Evolutionary conservation across 78 protist genomes (phyloP).

Genomic region (Dictyostelium citrinum): DNA sequence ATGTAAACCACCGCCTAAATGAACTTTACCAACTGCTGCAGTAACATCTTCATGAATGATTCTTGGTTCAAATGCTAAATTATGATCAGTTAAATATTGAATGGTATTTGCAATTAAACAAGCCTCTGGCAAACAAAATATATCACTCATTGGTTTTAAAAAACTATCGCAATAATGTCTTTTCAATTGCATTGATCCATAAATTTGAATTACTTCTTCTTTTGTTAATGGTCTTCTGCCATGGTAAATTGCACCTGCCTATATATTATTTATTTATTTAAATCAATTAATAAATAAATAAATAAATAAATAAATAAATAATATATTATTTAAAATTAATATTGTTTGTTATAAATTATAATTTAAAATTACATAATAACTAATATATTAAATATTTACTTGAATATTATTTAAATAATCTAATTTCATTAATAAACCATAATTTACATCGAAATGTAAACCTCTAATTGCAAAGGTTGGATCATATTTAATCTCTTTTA

Average conservation of each 20-base stretch:
- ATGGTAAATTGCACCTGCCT: conserved; percentile 60
- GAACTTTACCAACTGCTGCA: conserved; percentile 44
- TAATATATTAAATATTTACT: background rate
- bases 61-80: conserved; percentile 59
- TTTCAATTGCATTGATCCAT: conserved; percentile 69
- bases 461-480: conserved; percentile 69
- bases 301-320: no score
- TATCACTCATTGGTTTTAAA: conserved; percentile 62
- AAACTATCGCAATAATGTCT: conserved; percentile 14
- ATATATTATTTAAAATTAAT: no score
- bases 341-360: no score
- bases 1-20: conserved; percentile 46
- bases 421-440: conserved; percentile 60
- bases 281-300: no score
- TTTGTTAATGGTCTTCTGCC: conserved; percentile 42
- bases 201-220: conserved; percentile 24
- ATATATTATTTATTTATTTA: no score
- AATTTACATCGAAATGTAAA: conserved; percentile 31
- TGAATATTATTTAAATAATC: conserved; percentile 69
- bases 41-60: conserved; percentile 49
- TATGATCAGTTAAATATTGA: conserved; percentile 38
- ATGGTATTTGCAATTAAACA: conserved; percentile 52
- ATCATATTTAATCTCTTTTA: conserved; percentile 27
- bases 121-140: conserved; percentile 72
- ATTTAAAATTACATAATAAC: no score